These are phyloP conservation scores for Aspergillus affinis DNA, from an alignment of 495 filamentous ascomycete species.

Conservation along the genomic window DNA sequence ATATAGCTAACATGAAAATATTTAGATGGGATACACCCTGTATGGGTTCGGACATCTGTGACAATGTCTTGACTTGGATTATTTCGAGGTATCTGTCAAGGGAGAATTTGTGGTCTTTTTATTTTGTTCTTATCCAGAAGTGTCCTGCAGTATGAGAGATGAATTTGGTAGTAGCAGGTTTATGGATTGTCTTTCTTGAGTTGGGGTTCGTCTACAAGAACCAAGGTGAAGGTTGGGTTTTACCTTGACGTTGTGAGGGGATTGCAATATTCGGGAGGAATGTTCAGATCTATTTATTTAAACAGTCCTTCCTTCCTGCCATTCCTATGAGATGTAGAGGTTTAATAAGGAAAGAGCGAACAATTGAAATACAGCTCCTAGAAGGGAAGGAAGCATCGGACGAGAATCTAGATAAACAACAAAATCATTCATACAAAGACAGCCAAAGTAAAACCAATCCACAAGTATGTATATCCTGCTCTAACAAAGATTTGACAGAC, in stretches of 20 bases:
- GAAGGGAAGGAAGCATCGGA: not conserved
- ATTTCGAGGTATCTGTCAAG: not conserved
- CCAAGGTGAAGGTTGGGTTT: too few species aligned
- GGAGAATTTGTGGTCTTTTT: not conserved
- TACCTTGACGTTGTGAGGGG: too few species aligned
- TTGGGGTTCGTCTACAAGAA: too few species aligned
- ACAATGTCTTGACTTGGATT: not conserved
- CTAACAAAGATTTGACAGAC: constrained; percentile 5
- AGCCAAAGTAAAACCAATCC: constrained; percentile 15
- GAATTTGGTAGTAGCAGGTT: too few species aligned
- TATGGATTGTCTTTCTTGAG: too few species aligned
- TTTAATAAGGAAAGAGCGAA: constrained; percentile 16
- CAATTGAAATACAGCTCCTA: not conserved
- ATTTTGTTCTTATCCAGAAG: too few species aligned
- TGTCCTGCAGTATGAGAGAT: too few species aligned
- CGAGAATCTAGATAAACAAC: constrained; percentile 12
- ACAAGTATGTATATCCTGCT: constrained; percentile 13
- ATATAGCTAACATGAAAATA: not conserved
- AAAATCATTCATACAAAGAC: constrained; percentile 14
- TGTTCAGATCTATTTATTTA: too few species aligned
- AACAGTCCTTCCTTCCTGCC: too few species aligned
- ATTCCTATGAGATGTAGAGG: not conserved
- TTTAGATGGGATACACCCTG: constrained; percentile 19
- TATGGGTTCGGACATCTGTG: constrained; percentile 17
- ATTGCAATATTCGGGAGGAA: too few species aligned